phyloP scores from a whole-genome alignment of 2,329 filamentous ascomycete species.

The Diaporthe sp. region DNA sequence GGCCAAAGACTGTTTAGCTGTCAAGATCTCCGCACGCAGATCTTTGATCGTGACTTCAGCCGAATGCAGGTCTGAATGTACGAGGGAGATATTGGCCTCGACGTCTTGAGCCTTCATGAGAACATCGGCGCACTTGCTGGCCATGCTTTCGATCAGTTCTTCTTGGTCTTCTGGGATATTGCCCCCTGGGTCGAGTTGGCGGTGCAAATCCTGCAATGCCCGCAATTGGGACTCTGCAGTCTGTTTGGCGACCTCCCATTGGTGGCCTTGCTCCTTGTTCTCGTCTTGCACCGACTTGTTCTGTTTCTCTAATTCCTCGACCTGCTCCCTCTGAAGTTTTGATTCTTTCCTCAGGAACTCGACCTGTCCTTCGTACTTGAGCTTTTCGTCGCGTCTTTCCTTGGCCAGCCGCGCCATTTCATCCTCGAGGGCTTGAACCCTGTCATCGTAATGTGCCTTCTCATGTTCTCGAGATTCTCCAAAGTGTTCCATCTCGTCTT shows the following conservation, averaged over 20 bases:
- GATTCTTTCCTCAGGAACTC: constrained; percentile 74
- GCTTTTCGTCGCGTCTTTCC: constrained; percentile 68
- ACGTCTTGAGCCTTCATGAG: constrained; percentile 71
- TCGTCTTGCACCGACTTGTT: constrained; percentile 69
- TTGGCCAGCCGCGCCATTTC: constrained; percentile 77
- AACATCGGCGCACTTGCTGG: constrained; percentile 69
- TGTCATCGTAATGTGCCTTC: constrained; percentile 77
- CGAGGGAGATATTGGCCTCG: constrained; percentile 70
- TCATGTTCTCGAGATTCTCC: constrained; percentile 88
- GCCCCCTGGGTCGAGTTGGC: constrained; percentile 68
- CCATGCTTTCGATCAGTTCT: constrained; percentile 72
- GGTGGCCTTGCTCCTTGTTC: constrained; percentile 63
- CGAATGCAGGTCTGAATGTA: constrained; percentile 74
- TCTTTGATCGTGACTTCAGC: constrained; percentile 68
- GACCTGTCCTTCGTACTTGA: constrained; percentile 73
- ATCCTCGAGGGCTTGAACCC: constrained; percentile 75
- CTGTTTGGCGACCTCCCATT: constrained; percentile 65
- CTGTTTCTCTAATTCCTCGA: constrained; percentile 70
- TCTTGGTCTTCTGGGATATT: constrained; percentile 67
- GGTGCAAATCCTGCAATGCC: constrained; percentile 70
- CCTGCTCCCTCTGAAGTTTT: constrained; percentile 70
- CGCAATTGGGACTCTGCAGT: constrained; percentile 64
- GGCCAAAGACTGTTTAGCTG: constrained; percentile 65
- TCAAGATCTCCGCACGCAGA: constrained; percentile 70
- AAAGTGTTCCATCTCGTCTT: constrained; percentile 91